Evolutionary conservation across 371 early-diverging fungal species (phyloP).

Genomic region (Mucor lusitanicus): DNA sequence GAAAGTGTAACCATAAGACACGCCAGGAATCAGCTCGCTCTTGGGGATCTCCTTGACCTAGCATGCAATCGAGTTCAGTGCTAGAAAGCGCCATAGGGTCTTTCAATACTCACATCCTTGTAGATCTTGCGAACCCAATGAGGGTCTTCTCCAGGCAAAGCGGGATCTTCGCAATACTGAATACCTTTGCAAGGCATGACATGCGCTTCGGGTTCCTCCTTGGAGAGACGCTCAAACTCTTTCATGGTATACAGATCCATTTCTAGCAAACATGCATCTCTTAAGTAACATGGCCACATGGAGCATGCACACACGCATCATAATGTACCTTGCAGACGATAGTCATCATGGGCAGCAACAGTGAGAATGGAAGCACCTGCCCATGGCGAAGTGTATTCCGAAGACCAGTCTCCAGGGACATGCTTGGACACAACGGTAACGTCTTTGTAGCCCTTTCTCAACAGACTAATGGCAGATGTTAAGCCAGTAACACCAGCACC

Average conservation of each 20-base stretch:
- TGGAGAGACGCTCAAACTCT: constrained; percentile 34
- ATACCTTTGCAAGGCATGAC: constrained; percentile 34
- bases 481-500: constrained; percentile 84
- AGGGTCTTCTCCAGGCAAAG: constrained; percentile 26
- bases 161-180: constrained; percentile 21
- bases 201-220: constrained; percentile 36
- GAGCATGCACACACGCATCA: not conserved
- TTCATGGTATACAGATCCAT: constrained; percentile 38
- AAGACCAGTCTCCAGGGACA: constrained; percentile 54
- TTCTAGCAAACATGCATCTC: constrained; percentile 13
- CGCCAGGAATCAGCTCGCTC: constrained; percentile 20
- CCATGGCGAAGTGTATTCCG: constrained; percentile 73
- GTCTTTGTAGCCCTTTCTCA: constrained; percentile 52
- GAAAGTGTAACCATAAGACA: constrained; percentile 32
- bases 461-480: constrained; percentile 63
- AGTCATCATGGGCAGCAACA: constrained; percentile 29
- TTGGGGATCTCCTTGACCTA: constrained; percentile 31
- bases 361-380: constrained; percentile 64
- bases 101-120: constrained; percentile 26
- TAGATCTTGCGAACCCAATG: constrained; percentile 39
- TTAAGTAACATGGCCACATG: not conserved
- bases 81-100: not conserved
- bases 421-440: constrained; percentile 63
- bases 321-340: constrained; percentile 32
- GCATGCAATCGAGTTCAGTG: not conserved